phyloP scores from a whole-genome alignment of 2,329 filamentous ascomycete genomes.

The Ophiostoma piceae region DNA sequence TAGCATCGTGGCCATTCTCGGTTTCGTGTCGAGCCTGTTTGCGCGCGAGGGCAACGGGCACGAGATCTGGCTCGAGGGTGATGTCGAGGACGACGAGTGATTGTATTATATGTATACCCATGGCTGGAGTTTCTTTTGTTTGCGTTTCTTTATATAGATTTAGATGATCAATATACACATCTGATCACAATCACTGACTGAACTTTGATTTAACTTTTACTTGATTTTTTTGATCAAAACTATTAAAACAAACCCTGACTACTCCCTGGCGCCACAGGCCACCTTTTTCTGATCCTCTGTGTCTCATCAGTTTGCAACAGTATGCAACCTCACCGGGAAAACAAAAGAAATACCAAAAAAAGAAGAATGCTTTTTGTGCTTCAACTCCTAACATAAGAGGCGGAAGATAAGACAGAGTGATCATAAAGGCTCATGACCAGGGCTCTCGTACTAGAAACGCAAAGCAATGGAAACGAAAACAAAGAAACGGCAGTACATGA shows the following conservation, averaged over 20 bases:
- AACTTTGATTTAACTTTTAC: background rate
- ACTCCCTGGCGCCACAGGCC: conserved; percentile 10
- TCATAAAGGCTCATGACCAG: conserved; percentile 11
- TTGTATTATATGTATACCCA: background rate
- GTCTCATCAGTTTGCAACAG: conserved; percentile 9
- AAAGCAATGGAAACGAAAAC: background rate
- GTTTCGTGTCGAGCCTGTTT: conserved; percentile 45
- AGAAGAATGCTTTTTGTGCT: conserved; percentile 14
- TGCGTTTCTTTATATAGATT: background rate
- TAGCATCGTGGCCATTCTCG: conserved; percentile 45
- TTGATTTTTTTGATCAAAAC: conserved; percentile 4
- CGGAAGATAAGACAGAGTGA: conserved; percentile 9
- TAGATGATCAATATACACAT: background rate
- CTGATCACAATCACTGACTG: background rate
- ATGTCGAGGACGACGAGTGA: conserved; percentile 43
- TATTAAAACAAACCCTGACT: conserved; percentile 9
- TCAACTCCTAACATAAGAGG: conserved; percentile 9
- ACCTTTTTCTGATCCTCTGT: conserved; percentile 4
- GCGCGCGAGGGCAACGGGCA: conserved; percentile 59
- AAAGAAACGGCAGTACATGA: background rate
- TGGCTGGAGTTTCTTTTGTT: background rate
- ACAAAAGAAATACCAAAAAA: conserved; percentile 10
- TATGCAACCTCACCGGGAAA: conserved; percentile 3
- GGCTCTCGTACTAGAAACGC: background rate
- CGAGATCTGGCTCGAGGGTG: conserved; percentile 59